Base-by-base conservation (phyloP, 2,329 filamentous ascomycete species). In the Ophiostoma ulmi region DNA sequence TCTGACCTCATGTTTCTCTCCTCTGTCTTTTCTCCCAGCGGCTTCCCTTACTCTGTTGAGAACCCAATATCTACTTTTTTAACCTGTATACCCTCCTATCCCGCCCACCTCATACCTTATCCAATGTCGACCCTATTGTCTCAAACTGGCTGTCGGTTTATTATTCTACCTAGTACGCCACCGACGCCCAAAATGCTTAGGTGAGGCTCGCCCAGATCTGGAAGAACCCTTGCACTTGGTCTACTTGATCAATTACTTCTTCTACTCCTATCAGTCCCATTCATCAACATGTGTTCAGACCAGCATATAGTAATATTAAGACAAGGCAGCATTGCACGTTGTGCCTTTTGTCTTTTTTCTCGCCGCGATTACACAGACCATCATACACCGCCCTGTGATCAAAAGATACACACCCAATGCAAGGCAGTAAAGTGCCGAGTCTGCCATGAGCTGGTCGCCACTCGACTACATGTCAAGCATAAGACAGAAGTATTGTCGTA, bases 341-440 rank as follows among this genome's bases (percentile, higher is more conserved):
- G 14, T 26, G 3, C 10, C 8, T 58, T 10, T 58, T 11, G 44
- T 48, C 17, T 48, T 39, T n/a, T 39, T n/a, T 20, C 44, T 26
- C 52, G 52, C 52, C 22, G 52, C 26, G 52, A 58, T 58, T 26
- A 26, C 52, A 58, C 52, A 58, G 52, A 58, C 52, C 52, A 58
- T 1, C 52, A 10, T 17, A 11, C n/a, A 31, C 52, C 44, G 44
- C 52, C 52, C 52, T 58, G 22, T n/a, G 11, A 13, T 26, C 52
- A 14, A 48, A 48, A 20, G 44, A 48, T 22, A 26, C 48, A 55
- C 52, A 26, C 22, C 52, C 52, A 17, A 17, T 26, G n/a, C 52
- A 58, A 58, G 52, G 52, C 52, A 58, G 22, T 58, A n/a, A 58
- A 58, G 52, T 13, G 52, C 52, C n/a, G 52, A 58, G 52, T 58